Conservation (phyloP, 257 asterid genomes). For the Solanum neorickii region DNA sequence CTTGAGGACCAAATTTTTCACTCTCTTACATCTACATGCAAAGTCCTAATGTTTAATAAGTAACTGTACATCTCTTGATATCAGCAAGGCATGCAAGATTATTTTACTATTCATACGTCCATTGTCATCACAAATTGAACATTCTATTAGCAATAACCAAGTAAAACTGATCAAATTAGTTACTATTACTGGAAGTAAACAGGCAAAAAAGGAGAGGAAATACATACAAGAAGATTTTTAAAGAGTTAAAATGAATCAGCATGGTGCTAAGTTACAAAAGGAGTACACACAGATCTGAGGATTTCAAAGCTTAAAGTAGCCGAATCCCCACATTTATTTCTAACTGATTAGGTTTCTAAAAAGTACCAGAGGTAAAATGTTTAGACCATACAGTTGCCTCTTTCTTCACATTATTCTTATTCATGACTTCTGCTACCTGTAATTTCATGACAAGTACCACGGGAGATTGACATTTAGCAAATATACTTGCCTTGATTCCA, state of each 20-base stretch:
- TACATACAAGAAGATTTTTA: neutral
- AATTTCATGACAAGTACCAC: neutral
- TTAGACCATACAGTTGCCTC: neutral
- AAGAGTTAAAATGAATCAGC: neutral
- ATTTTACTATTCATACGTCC: neutral
- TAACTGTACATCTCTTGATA: neutral
- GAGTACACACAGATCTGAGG: neutral
- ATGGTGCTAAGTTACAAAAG: neutral
- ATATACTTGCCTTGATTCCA: slow-evolving; percentile 64
- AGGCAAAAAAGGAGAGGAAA: neutral
- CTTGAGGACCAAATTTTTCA: neutral
- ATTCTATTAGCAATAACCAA: neutral
- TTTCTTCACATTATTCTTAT: neutral
- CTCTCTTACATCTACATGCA: neutral
- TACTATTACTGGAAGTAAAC: neutral
- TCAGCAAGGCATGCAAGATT: neutral
- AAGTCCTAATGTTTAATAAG: neutral
- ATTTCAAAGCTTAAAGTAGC: neutral
- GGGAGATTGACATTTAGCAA: neutral
- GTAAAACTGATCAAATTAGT: neutral
- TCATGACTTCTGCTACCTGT: neutral
- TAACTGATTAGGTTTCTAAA: neutral
- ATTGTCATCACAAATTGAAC: neutral
- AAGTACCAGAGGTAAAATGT: neutral
- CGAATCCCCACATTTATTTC: neutral